Conservation (phyloP, 345 rosid species). For the Garcia nutans region DNA sequence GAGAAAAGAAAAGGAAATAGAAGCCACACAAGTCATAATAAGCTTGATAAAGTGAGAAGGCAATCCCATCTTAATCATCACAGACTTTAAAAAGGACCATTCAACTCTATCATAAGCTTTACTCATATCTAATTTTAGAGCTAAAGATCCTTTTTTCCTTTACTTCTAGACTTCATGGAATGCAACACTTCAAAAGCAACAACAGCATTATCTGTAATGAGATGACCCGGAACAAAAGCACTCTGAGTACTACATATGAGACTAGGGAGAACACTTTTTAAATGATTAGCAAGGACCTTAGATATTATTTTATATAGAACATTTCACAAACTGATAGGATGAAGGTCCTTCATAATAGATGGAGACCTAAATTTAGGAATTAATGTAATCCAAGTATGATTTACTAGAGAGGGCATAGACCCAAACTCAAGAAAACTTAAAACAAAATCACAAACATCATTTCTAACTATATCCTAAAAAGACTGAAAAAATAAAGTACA, state of each 20-base stretch:
- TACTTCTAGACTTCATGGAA: no score
- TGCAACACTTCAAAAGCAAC: not conserved
- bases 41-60: not conserved
- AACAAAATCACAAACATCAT: not conserved
- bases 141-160: no score
- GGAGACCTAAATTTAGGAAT: no score
- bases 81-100: not conserved
- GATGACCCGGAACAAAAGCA: not conserved
- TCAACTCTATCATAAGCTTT: not conserved
- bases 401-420: no score
- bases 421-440: not conserved
- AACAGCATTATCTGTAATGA: not conserved
- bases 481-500: not conserved
- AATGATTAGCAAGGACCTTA: no score
- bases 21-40: not conserved
- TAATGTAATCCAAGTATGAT: no score
- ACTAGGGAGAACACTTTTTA: not conserved
- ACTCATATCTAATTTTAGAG: not conserved
- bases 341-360: no score
- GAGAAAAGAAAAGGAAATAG: not conserved
- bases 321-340: no score
- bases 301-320: no score
- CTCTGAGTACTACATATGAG: not conserved
- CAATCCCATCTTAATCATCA: not conserved
- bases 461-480: not conserved